Conservation (phyloP, 257 asterid species). For the Primulina tabacum region DNA sequence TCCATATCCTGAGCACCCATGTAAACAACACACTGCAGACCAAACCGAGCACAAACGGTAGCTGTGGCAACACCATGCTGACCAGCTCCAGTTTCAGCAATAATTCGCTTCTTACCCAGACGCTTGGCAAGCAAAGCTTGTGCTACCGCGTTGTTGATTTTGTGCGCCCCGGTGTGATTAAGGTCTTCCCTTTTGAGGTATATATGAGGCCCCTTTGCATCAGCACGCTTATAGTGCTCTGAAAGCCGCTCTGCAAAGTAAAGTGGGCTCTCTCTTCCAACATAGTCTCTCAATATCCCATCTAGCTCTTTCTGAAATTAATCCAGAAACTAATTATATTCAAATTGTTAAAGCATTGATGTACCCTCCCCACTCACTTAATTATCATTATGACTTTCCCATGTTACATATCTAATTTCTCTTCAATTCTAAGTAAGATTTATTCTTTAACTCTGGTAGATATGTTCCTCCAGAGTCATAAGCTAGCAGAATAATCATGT, state of each 20-base stretch:
- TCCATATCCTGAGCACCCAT: slow-evolving; percentile 99
- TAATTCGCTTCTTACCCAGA: slow-evolving; percentile 50
- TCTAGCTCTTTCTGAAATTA: slow-evolving; percentile 64
- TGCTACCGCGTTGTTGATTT: slow-evolving; percentile 86
- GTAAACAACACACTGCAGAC: slow-evolving; percentile 71
- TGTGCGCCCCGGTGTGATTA: slow-evolving; percentile 97
- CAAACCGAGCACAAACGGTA: slow-evolving; percentile 95
- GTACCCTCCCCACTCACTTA: not conserved
- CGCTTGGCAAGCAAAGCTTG: slow-evolving; percentile 94
- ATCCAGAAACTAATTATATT: not conserved
- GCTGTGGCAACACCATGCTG: slow-evolving; percentile 99
- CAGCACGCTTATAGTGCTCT: slow-evolving; percentile 66
- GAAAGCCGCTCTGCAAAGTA: slow-evolving; percentile 90
- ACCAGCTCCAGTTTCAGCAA: slow-evolving; percentile 86
- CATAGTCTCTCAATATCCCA: slow-evolving; percentile 86
- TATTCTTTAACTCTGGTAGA: not conserved
- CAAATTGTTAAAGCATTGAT: not conserved
- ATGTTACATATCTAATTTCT: not conserved
- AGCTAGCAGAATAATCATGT: not conserved
- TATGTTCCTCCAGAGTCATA: not conserved
- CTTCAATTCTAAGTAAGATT: not conserved
- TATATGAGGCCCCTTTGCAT: slow-evolving; percentile 78
- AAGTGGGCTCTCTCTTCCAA: slow-evolving; percentile 92
- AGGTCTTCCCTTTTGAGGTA: slow-evolving; percentile 94
- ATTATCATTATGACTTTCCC: no score